Evolutionary conservation across 2,329 filamentous ascomycete genomes (phyloP).

Genomic region (Hansfordia pulvinata): DNA sequence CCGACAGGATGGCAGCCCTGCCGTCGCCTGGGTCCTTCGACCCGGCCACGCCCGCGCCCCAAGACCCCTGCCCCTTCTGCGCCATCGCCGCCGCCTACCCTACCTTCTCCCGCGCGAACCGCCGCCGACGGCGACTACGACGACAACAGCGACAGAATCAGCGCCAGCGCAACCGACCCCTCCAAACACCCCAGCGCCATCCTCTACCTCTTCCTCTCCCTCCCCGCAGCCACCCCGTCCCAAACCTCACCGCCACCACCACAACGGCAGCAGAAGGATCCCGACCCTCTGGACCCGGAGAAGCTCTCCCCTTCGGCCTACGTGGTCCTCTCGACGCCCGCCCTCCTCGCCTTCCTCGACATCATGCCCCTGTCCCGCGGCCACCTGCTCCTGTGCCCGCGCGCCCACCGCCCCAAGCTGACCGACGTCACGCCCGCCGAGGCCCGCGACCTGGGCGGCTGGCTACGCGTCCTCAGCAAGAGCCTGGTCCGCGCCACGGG

Average conservation of each 20-base stretch:
- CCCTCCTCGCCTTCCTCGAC: constrained; percentile 80
- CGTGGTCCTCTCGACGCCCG: constrained; percentile 63
- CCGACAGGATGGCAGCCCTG: too few species aligned
- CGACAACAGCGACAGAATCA: too few species aligned
- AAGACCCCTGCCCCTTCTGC: constrained; percentile 46
- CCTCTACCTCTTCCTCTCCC: constrained; percentile 24
- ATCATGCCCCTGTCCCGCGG: constrained; percentile 78
- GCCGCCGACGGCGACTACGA: too few species aligned
- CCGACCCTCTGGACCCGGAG: constrained; percentile 12
- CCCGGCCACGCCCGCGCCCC: constrained; percentile 16
- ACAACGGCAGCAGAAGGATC: too few species aligned
- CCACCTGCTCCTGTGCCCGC: constrained; percentile 71
- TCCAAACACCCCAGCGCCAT: too few species aligned
- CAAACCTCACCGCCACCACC: constrained; percentile 25
- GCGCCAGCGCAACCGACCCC: too few species aligned
- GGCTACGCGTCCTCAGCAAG: constrained; percentile 58
- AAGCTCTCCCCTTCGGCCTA: constrained; percentile 29
- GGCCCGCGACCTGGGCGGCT: constrained; percentile 50
- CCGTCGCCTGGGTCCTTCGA: too few species aligned
- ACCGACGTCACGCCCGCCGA: constrained; percentile 53
- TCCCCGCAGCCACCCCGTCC: constrained; percentile 16
- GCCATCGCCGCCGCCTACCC: constrained; percentile 36
- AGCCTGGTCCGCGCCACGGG: constrained; percentile 58
- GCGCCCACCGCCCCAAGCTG: constrained; percentile 65
- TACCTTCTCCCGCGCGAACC: constrained; percentile 32